Conservation (phyloP, 495 filamentous ascomycete genomes). For the Tuber umbilicatum region DNA sequence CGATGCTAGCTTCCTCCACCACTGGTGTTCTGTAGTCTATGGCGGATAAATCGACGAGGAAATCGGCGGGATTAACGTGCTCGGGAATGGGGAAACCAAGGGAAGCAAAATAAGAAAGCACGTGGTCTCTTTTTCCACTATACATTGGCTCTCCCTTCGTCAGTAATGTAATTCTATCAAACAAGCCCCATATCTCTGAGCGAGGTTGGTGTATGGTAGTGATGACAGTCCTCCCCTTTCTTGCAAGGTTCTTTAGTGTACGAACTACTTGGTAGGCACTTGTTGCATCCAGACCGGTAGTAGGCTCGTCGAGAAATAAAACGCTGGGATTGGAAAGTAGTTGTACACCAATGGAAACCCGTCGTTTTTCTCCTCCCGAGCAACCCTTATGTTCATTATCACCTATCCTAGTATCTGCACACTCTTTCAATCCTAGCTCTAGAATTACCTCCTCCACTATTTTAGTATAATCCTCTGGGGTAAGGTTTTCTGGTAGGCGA, state of each 20-base stretch:
- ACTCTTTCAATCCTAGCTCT: conserved; percentile 66
- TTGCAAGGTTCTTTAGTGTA: conserved; percentile 59
- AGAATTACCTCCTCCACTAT: conserved; percentile 68
- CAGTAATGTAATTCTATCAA: conserved; percentile 61
- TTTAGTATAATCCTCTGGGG: conserved; percentile 50
- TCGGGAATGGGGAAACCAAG: conserved; percentile 54
- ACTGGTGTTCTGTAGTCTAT: conserved; percentile 60
- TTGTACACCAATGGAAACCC: conserved; percentile 68
- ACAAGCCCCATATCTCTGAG: conserved; percentile 68
- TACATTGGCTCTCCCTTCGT: conserved; percentile 60
- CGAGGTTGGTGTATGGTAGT: conserved; percentile 68
- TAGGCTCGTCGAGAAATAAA: conserved; percentile 69
- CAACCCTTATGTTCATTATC: conserved; percentile 63
- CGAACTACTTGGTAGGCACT: conserved; percentile 66
- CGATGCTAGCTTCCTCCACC: conserved; percentile 53
- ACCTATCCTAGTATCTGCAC: conserved; percentile 64
- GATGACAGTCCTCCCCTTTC: conserved; percentile 62
- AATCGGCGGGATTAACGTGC: conserved; percentile 70
- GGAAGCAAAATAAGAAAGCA: conserved; percentile 54
- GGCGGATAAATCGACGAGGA: conserved; percentile 63
- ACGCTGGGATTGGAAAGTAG: conserved; percentile 67
- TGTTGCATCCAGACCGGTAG: conserved; percentile 66
- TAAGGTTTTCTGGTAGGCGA: conserved; percentile 57
- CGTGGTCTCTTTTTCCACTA: conserved; percentile 51
- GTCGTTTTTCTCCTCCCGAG: conserved; percentile 68